Conservation (phyloP, 2,329 filamentous ascomycete genomes). For the Apiospora kogelbergensis region DNA sequence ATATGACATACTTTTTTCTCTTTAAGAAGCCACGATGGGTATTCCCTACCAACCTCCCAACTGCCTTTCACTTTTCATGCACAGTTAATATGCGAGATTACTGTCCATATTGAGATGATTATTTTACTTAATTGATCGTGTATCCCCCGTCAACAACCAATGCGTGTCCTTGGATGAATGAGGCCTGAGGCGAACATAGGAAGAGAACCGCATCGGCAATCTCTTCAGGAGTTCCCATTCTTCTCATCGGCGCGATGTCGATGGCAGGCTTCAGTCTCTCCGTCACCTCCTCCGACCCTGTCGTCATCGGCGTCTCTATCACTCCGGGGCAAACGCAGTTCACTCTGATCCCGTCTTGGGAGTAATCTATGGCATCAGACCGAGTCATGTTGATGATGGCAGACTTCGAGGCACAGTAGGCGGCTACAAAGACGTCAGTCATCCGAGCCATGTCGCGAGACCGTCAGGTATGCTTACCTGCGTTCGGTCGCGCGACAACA, state of each 20-base stretch:
- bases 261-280: conserved; percentile 40
- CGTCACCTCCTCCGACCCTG: conserved; percentile 36
- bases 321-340: conserved; percentile 42
- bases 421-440: conserved; percentile 35
- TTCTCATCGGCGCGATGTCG: conserved; percentile 48
- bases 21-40: not conserved
- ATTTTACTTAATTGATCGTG: conserved; percentile 39
- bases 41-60: not conserved
- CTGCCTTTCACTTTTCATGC: not conserved
- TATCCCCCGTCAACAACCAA: conserved; percentile 55
- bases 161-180: conserved; percentile 52
- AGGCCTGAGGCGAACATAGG: conserved; percentile 46
- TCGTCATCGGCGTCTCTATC: conserved; percentile 48
- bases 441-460: not conserved
- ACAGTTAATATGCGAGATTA: not conserved
- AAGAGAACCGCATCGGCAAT: conserved; percentile 51
- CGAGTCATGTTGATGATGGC: conserved; percentile 59
- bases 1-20: not conserved
- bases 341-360: conserved; percentile 37
- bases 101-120: not conserved
- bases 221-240: conserved; percentile 50
- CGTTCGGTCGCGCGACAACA: conserved; percentile 45
- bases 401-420: conserved; percentile 59
- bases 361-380: conserved; percentile 57
- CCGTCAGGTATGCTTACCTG: conserved; percentile 34